phyloP scores from a whole-genome alignment of 2,329 filamentous ascomycete species.

The Ophiostoma fasciatum region DNA sequence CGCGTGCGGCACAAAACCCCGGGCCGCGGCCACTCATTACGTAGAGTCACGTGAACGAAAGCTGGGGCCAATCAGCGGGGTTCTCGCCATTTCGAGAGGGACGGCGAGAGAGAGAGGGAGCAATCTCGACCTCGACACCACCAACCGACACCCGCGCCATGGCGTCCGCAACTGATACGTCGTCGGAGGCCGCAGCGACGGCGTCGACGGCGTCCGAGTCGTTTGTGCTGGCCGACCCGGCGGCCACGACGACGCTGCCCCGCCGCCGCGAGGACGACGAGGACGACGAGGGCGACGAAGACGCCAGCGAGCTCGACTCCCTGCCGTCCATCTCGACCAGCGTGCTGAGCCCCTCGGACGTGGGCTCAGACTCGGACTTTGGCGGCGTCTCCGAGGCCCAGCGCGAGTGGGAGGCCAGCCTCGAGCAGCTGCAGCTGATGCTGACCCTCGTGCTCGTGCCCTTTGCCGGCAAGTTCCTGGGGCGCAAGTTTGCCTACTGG shows the following conservation, averaged over 20 bases:
- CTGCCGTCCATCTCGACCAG: conserved; percentile 45
- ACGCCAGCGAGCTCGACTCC: conserved; percentile 46
- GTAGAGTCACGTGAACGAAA: too few species aligned
- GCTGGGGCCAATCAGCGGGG: too few species aligned
- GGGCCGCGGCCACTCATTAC: too few species aligned
- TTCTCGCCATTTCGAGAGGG: too few species aligned
- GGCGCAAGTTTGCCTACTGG: conserved; percentile 91
- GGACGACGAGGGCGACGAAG: conserved; percentile 17
- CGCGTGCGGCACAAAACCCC: too few species aligned
- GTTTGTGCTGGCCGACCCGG: conserved; percentile 34
- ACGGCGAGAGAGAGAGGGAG: too few species aligned
- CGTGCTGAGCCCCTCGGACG: conserved; percentile 18
- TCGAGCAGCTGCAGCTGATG: conserved; percentile 86
- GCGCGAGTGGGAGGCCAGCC: conserved; percentile 82
- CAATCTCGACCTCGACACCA: too few species aligned
- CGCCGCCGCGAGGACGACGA: background rate
- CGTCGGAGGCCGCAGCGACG: conserved; percentile 2
- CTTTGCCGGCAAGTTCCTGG: conserved; percentile 88
- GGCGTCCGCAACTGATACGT: too few species aligned
- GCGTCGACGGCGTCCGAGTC: conserved; percentile 26
- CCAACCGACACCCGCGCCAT: too few species aligned
- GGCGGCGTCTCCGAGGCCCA: conserved; percentile 66
- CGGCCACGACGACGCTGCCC: conserved; percentile 18
- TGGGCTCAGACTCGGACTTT: conserved; percentile 24
- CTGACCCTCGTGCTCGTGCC: conserved; percentile 91